These are phyloP conservation scores for Blastocystis sp. DNA, from an alignment of 352 stramenopile genomes.

Conservation along the genomic window DNA sequence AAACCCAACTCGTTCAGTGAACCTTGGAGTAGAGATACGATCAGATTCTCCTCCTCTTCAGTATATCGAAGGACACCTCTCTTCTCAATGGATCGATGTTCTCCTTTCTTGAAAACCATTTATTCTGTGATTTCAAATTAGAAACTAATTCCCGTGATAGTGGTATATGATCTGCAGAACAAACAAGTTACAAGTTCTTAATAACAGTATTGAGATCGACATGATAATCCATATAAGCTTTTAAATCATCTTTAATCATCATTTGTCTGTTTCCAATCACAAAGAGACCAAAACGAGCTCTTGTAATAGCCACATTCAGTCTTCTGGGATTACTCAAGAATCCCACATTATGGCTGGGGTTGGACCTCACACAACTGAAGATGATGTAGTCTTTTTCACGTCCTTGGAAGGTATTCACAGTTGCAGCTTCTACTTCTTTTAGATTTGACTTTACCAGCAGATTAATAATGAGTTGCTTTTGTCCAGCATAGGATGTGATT, in stretches of 20 bases:
- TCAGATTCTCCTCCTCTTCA: too few relatives aligned
- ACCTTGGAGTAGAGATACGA: too few relatives aligned
- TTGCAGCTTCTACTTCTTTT: conserved; percentile 87
- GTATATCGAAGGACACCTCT: too few relatives aligned
- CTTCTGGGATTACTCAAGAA: conserved; percentile 93
- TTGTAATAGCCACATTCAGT: conserved; percentile 95
- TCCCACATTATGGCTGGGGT: conserved; percentile 95
- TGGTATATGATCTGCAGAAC: too few relatives aligned
- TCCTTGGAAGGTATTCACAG: conserved; percentile 96
- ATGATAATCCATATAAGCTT: conserved; percentile 3
- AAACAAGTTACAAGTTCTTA: too few relatives aligned
- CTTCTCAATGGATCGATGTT: too few relatives aligned
- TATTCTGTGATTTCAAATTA: too few relatives aligned
- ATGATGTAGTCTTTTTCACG: conserved; percentile 98
- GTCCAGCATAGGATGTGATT: conserved; percentile 93
- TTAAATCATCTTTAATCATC: conserved; percentile 66
- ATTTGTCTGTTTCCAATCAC: conserved; percentile 91
- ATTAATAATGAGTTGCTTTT: conserved; percentile 93
- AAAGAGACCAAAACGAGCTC: conserved; percentile 92
- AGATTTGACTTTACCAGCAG: conserved; percentile 69
- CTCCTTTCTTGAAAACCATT: too few relatives aligned
- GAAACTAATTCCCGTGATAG: too few relatives aligned
- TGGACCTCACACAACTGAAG: conserved; percentile 91
- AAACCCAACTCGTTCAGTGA: too few relatives aligned
- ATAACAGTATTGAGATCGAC: background rate